A percentile compares a stretch with the other conserved stretches of the same genome.
These are phyloP conservation scores for Xylaria venustula DNA, from an alignment of 495 filamentous ascomycete species.

Conservation along the genomic window DNA sequence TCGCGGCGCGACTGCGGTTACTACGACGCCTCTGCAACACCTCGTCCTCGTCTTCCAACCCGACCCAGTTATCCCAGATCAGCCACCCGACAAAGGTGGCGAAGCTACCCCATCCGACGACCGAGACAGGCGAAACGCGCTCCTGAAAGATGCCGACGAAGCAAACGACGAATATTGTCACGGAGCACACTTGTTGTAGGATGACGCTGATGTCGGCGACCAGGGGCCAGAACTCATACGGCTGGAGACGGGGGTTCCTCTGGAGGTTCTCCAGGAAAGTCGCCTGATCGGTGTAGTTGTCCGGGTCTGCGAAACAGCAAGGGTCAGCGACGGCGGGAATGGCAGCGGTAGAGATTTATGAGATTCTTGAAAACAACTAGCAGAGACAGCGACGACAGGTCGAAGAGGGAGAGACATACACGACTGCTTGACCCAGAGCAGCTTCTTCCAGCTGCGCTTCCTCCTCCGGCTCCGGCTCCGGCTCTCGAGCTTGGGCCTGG, in stretches of 20 bases:
- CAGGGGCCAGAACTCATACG: conserved; percentile 97
- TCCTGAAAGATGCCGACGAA: conserved; percentile 89
- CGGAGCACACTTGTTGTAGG: conserved; percentile 92
- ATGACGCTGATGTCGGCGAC: conserved; percentile 95
- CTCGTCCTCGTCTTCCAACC: conserved; percentile 50
- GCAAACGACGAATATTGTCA: conserved; percentile 89
- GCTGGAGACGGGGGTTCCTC: conserved; percentile 87
- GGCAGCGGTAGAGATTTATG: neutral
- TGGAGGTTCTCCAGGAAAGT: conserved; percentile 96
- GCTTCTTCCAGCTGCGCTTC: conserved; percentile 81
- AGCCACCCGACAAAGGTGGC: conserved; percentile 87
- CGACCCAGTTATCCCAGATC: conserved; percentile 87
- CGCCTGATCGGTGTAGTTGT: conserved; percentile 96
- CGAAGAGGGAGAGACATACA: conserved; percentile 54
- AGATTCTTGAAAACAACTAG: no score
- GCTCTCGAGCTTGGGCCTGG: conserved; percentile 32
- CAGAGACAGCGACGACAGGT: neutral
- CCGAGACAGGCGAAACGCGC: conserved; percentile 77
- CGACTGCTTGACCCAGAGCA: conserved; percentile 96
- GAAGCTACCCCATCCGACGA: conserved; percentile 79
- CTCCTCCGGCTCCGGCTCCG: conserved; percentile 61
- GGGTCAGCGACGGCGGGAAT: neutral
- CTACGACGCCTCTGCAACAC: conserved; percentile 27
- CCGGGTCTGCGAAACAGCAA: conserved; percentile 63
- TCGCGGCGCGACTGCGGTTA: conserved; percentile 26